phyloP scores from a whole-genome alignment of 2,329 filamentous ascomycete species.

The Trichophyton mentagrophytes region DNA sequence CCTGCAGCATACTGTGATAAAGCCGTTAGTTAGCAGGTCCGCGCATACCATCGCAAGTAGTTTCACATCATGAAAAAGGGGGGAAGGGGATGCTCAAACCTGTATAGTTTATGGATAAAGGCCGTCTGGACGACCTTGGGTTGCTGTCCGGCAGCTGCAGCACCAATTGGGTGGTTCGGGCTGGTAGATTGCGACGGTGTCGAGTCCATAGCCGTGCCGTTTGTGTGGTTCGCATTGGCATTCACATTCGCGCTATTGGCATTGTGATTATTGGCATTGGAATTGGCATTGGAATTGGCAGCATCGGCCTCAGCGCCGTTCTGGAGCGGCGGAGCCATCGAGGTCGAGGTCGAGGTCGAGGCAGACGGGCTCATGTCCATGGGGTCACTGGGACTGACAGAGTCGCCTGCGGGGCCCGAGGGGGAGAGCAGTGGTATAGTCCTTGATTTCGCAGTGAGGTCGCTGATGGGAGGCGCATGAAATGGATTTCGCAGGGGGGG shows the following conservation, averaged over 20 bases:
- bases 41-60: not conserved
- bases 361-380: constrained; percentile 43
- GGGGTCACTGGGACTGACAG: constrained; percentile 35
- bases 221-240: constrained; percentile 27
- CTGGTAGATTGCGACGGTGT: constrained; percentile 18
- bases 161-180: constrained; percentile 27
- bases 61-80: not conserved
- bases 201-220: constrained; percentile 12
- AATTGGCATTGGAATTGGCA: constrained; percentile 16
- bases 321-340: constrained; percentile 38
- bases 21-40: not conserved
- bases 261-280: constrained; percentile 24
- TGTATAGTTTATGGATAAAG: constrained; percentile 98
- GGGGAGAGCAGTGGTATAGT: constrained; percentile 42
- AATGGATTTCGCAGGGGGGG: constrained; percentile 35
- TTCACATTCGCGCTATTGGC: constrained; percentile 13
- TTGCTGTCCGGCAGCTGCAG: constrained; percentile 56
- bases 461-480: constrained; percentile 21
- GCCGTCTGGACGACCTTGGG: constrained; percentile 97
- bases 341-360: constrained; percentile 24
- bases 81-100: constrained; percentile 44
- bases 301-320: constrained; percentile 40
- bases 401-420: constrained; percentile 32
- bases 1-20: constrained; percentile 75
- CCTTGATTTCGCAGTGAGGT: constrained; percentile 36